A percentile compares a stretch with the other conserved stretches of the same genome.
Conservation (phyloP, 129 eudicot genomes). For the Pulicaria dysenterica region DNA sequence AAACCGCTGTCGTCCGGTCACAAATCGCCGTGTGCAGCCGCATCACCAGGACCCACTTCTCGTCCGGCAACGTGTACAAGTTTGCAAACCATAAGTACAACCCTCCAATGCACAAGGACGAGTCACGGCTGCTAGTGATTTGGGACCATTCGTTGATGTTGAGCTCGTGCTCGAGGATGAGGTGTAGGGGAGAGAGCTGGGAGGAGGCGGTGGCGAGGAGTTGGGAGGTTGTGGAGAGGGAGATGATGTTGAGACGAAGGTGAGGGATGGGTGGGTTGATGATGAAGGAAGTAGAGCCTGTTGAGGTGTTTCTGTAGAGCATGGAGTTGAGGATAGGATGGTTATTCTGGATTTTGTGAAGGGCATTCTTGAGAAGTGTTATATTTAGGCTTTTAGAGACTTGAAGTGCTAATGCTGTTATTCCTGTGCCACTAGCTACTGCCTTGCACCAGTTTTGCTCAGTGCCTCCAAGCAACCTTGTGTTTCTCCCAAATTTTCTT, state of each 20-base stretch:
- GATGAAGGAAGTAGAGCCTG: slow-evolving; percentile 32
- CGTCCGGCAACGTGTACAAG: slow-evolving; percentile 44
- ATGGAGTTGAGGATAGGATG: slow-evolving; percentile 57
- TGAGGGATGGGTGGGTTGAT: slow-evolving; percentile 34
- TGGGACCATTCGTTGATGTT: slow-evolving; percentile 44
- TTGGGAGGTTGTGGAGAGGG: slow-evolving; percentile 29
- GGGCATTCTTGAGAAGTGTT: slow-evolving; percentile 38
- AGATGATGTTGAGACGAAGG: slow-evolving; percentile 28
- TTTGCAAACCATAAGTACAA: slow-evolving; percentile 29
- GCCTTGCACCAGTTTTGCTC: slow-evolving; percentile 53
- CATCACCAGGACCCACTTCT: slow-evolving; percentile 37
- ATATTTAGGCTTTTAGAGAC: slow-evolving; percentile 31
- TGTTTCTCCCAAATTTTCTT: slow-evolving; percentile 17
- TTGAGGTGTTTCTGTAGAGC: slow-evolving; percentile 41
- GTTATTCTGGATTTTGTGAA: slow-evolving; percentile 41
- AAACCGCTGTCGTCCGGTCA: slow-evolving; percentile 53
- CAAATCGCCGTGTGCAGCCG: slow-evolving; percentile 52
- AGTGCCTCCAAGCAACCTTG: slow-evolving; percentile 44
- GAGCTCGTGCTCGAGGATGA: slow-evolving; percentile 52
- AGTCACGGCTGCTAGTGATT: slow-evolving; percentile 12
- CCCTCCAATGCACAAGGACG: slow-evolving; percentile 28
- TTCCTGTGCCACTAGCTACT: slow-evolving; percentile 50
- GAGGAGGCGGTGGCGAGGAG: slow-evolving; percentile 37
- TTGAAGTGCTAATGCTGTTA: slow-evolving; percentile 46
- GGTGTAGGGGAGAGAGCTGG: slow-evolving; percentile 39